Percentiles rank a stretch among this genome's conserved stretches.
Conservation (phyloP, 352 stramenopile species). For the Aphanomyces stellatus region DNA sequence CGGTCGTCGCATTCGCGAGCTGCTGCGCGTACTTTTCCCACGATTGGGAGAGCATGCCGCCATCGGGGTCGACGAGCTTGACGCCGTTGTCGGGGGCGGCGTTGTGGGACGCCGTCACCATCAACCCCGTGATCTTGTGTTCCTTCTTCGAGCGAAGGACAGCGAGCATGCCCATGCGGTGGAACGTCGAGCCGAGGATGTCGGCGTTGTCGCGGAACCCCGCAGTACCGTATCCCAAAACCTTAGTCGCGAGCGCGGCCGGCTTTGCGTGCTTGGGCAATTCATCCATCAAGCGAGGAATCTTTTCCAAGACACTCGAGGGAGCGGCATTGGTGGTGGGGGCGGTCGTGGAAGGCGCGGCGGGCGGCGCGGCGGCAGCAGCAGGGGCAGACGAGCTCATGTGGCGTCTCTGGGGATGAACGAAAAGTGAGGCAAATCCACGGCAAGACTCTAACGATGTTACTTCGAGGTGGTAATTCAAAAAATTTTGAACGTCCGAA, state of each 20-base stretch:
- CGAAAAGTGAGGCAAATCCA: slow-evolving; percentile 19
- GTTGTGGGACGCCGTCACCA: slow-evolving; percentile 95
- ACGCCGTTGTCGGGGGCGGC: slow-evolving; percentile 86
- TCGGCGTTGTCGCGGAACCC: slow-evolving; percentile 91
- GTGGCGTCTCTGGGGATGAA: not conserved
- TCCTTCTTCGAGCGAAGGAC: slow-evolving; percentile 69
- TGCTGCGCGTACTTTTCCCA: slow-evolving; percentile 87
- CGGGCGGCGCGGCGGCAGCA: slow-evolving; percentile 1
- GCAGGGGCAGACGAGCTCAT: slow-evolving; percentile 8
- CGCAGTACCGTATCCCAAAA: slow-evolving; percentile 89
- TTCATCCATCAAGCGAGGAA: slow-evolving; percentile 70
- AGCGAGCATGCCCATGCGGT: slow-evolving; percentile 88
- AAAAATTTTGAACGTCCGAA: no score
- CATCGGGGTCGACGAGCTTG: slow-evolving; percentile 91
- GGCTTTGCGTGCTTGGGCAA: slow-evolving; percentile 57
- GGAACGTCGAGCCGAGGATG: slow-evolving; percentile 85
- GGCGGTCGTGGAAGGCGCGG: not conserved
- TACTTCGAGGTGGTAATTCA: slow-evolving; percentile 11
- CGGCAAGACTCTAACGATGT: not conserved
- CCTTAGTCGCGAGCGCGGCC: slow-evolving; percentile 29
- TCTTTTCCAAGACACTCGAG: slow-evolving; percentile 61
- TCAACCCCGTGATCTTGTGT: slow-evolving; percentile 84
- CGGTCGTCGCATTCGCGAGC: slow-evolving; percentile 64
- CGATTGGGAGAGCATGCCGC: slow-evolving; percentile 85
- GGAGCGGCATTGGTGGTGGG: not conserved